Base-by-base conservation (phyloP, 1,284 basidiomycete species). In the Microbotryum silenes-acaulis region DNA sequence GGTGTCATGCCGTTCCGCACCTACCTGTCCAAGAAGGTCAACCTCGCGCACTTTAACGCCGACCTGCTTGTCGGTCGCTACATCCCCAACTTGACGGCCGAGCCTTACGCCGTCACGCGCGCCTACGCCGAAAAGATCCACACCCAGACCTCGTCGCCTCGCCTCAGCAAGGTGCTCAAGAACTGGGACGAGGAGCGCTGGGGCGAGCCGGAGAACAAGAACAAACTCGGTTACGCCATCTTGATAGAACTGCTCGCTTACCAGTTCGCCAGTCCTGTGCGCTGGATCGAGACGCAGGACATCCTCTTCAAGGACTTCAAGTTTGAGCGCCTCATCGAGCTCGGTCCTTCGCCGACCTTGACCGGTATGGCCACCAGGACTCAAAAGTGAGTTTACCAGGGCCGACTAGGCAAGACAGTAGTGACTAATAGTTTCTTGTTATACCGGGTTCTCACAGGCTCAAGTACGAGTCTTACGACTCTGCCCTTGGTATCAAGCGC, bases 231-330 rank as follows among this genome's bases (percentile, higher is more conserved):
- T 0, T 97, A 97, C 75, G 88, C 87, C 71, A 92, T 97, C 60
- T 85, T 98, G 64, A 91, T 97, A 70, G 94, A 97, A 76, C 84
- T 97, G 59, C 82, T 98, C 51, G 91, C 94, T 18, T 97, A 97
- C 75, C 94, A 98, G 75, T 93, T 93, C 71, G 75, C 75, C 21
- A 75, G 91, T 3, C 91, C 92, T 14, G 93, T 98, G 29, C 86
- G 92, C 60, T 97, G 94, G 94, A 98, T 98, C 73, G 89, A 97
- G 79, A 98, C 94, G 0, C 94, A 97, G 75, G 94, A 98, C 73
- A 83, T 90, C 52, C 82, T 98, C 64, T 98, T 98, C 80, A 83
- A 80, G 7, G 78, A 85, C n/a, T 96, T 85, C 80, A 81, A 83
- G 64, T 97, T 97, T 72, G 93, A 97, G 78, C 85, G 94, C 31